Percentiles rank a stretch among this genome's conserved stretches.
phyloP scores from a whole-genome alignment of 169 alveolate species.

The Plasmodium yoelii region DNA sequence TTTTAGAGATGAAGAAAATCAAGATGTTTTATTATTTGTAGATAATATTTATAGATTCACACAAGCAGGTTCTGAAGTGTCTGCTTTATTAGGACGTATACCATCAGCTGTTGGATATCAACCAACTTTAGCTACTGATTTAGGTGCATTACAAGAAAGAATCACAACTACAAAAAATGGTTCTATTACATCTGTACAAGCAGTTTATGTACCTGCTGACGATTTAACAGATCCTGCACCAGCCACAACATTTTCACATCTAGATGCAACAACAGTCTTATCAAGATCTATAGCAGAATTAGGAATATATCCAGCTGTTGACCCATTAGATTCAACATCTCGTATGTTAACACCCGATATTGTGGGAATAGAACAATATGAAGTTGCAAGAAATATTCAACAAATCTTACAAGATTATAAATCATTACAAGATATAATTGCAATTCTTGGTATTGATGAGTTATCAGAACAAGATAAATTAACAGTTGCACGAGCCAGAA shows the following conservation, averaged over 20 bases:
- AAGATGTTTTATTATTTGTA: slow-evolving; percentile 96
- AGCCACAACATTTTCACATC: slow-evolving; percentile 98
- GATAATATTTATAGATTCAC: slow-evolving; percentile 98
- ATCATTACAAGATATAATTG: slow-evolving; percentile 96
- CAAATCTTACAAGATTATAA: slow-evolving; percentile 96
- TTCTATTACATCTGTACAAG: slow-evolving; percentile 98
- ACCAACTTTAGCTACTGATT: slow-evolving; percentile 98
- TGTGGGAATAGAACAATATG: slow-evolving; percentile 95
- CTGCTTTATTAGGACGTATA: slow-evolving; percentile 97
- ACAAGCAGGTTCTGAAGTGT: slow-evolving; percentile 98
- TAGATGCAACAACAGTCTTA: slow-evolving; percentile 98
- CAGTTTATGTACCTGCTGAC: slow-evolving; percentile 99
- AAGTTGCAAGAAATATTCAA: slow-evolving; percentile 95
- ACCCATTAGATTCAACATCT: slow-evolving; percentile 97
- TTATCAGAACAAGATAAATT: slow-evolving; percentile 97
- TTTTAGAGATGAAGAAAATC: slow-evolving; percentile 98
- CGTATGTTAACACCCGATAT: slow-evolving; percentile 95
- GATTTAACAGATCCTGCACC: slow-evolving; percentile 99
- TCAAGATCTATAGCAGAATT: slow-evolving; percentile 96
- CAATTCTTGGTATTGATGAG: slow-evolving; percentile 97
- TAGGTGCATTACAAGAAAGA: slow-evolving; percentile 97
- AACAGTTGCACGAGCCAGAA: slow-evolving; percentile 97
- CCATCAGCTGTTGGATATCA: slow-evolving; percentile 99
- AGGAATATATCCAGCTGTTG: slow-evolving; percentile 99
- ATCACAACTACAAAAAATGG: slow-evolving; percentile 98